phyloP scores from a whole-genome alignment of 164 flowering plant genomes.

The Nymphaea colorata region DNA sequence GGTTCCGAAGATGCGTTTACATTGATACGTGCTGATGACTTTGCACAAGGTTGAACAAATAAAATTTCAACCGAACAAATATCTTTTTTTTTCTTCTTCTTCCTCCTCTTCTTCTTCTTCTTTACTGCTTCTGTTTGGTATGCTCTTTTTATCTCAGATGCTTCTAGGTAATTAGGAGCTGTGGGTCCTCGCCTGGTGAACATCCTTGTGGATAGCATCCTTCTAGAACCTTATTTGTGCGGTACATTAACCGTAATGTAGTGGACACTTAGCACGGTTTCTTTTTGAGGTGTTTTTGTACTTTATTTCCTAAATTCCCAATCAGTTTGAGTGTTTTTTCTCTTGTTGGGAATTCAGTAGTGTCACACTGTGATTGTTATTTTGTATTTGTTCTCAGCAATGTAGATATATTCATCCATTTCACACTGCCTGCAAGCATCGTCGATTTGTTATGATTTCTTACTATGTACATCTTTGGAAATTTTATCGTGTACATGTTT shows the following conservation, averaged over 20 bases:
- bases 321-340: not conserved
- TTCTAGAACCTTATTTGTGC: conserved; percentile 68
- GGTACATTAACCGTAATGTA: conserved; percentile 60
- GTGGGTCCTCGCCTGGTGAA: conserved; percentile 23
- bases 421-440: conserved; percentile 76
- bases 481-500: too few species aligned
- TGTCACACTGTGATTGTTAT: conserved; percentile 3
- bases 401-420: conserved; percentile 66
- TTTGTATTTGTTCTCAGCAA: conserved; percentile 32
- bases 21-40: too few species aligned
- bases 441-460: conserved; percentile 66
- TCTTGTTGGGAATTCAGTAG: not conserved
- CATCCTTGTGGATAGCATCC: conserved; percentile 53
- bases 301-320: not conserved
- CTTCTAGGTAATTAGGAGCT: not conserved
- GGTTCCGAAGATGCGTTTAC: too few species aligned
- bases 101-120: too few species aligned
- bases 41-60: too few species aligned
- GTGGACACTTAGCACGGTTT: conserved; percentile 46
- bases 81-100: too few species aligned
- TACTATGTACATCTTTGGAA: conserved; percentile 34
- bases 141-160: not conserved
- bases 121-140: not conserved
- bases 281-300: conserved; percentile 50
- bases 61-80: too few species aligned